Base-by-base conservation (phyloP, 2,329 filamentous ascomycete genomes). In the Nothopassalora personata region DNA sequence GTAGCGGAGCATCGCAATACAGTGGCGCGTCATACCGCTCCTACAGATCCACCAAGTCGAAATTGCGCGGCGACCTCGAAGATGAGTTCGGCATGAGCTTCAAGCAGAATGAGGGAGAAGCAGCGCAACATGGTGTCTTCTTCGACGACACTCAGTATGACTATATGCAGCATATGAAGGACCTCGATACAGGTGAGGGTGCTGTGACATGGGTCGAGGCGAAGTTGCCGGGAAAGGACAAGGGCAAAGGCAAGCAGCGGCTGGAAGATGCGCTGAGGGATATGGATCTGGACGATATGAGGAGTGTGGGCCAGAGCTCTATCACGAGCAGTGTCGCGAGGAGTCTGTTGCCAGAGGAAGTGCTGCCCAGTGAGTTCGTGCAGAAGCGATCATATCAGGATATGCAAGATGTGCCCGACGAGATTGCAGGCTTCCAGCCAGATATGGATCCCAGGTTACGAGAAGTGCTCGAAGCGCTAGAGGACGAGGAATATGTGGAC, bases 121-220 rank as follows among this genome's bases (percentile, higher is more conserved):
- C 95, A 8, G 94, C 95, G 66, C 90, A 89, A 73, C 86, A 97
- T 75, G 94, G 94, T 64, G 85, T 99, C 64, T 99, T 89, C 80
- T 99, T 83, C 74, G 95, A 99, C 75, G 94, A 99, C 76, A 88
- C 90, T 64, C 84, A 90, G 71, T 99, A 99, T 76, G 94, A 99
- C 76, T 99, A 99, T 78, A 99, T 99, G 94, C 94, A 99, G 75
- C 94, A 99, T 76, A 80, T 99, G 81, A 88, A 91, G 57, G 94
- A 97, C 68, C 78, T 99, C 47, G 90, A 80, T 3, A 71, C 71
- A 2, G 76, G 83, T 5, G 76, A 74, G 5, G 89, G 89, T 11
- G 87, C 91, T 57, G 85, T 88, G 31, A 86, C 92, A 51, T 97
- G 96, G 71, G 83, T 99, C 43, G 91, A 97, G 62, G 83, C 83